Evolutionary conservation across 148 eudicot species (phyloP).

Genomic region (Dianthus caryophyllus): DNA sequence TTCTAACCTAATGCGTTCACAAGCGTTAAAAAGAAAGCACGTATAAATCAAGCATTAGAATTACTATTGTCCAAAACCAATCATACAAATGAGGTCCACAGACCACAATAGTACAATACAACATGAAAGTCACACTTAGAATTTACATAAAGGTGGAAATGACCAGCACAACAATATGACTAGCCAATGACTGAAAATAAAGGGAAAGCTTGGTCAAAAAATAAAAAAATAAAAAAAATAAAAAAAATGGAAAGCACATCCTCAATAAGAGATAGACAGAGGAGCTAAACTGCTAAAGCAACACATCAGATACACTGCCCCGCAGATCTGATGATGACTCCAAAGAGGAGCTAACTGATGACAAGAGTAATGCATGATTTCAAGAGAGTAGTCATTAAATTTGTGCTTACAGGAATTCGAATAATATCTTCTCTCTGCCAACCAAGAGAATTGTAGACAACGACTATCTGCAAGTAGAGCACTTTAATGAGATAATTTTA

Average conservation of each 20-base stretch:
- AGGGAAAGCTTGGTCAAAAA: no score
- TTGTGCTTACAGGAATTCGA: constrained; percentile 72
- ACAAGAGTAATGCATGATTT: neutral
- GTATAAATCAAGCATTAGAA: neutral
- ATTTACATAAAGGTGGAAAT: neutral
- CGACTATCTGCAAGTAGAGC: constrained; percentile 48
- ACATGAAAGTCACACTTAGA: neutral
- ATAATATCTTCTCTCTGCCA: constrained; percentile 80
- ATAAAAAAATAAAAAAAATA: no score
- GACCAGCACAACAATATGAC: neutral
- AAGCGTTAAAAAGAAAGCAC: neutral
- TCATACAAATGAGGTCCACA: neutral
- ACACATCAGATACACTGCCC: neutral
- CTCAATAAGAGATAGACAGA: neutral
- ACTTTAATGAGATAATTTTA: constrained; percentile 3
- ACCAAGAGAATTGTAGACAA: constrained; percentile 83
- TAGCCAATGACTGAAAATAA: neutral
- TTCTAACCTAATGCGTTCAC: neutral
- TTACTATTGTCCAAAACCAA: neutral
- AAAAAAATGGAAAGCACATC: neutral
- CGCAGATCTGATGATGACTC: neutral
- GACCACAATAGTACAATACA: no score
- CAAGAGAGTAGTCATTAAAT: neutral
- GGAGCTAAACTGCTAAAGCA: neutral
- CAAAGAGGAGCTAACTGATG: neutral